Conservation (phyloP, 2,329 filamentous ascomycete species). For the Zalaria obscura region DNA sequence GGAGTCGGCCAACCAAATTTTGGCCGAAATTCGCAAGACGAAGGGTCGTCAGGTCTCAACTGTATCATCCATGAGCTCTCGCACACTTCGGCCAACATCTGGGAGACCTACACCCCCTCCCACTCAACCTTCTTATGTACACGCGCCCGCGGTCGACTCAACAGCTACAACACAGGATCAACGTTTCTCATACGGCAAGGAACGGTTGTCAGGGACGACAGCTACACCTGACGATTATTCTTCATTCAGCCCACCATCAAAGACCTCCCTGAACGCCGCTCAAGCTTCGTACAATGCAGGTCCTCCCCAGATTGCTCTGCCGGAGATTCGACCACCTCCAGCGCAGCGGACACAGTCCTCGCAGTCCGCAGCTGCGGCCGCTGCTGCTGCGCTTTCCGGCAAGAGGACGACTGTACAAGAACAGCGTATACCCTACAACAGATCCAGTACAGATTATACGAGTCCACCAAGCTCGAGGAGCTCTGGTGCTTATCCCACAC, state of each 20-base stretch:
- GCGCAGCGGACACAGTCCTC: slow-evolving; percentile 36
- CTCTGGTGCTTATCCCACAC: slow-evolving; percentile 19
- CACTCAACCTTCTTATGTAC: slow-evolving; percentile 22
- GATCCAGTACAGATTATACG: slow-evolving; percentile 28
- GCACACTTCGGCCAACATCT: slow-evolving; percentile 46
- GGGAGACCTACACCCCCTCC: slow-evolving; percentile 30
- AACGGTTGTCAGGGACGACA: slow-evolving; percentile 19
- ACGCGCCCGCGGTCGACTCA: slow-evolving; percentile 15
- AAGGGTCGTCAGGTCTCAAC: slow-evolving; percentile 49
- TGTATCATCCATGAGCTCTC: slow-evolving; percentile 43
- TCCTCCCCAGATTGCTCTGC: slow-evolving; percentile 23
- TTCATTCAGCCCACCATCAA: slow-evolving; percentile 24
- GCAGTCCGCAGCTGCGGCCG: slow-evolving; percentile 32
- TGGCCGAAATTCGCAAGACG: slow-evolving; percentile 70
- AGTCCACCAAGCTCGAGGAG: slow-evolving; percentile 7
- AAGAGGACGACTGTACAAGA: slow-evolving; percentile 29
- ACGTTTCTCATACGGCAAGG: slow-evolving; percentile 35
- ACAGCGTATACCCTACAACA: slow-evolving; percentile 25
- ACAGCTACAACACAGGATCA: slow-evolving; percentile 24
- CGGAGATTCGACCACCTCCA: slow-evolving; percentile 34
- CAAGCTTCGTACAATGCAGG: slow-evolving; percentile 28
- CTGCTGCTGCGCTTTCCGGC: slow-evolving; percentile 21
- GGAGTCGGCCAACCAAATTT: slow-evolving; percentile 87
- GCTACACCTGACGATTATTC: neutral
- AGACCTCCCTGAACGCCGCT: slow-evolving; percentile 32